phyloP scores from a whole-genome alignment of 2,329 filamentous ascomycete genomes.

The Pseudogymnoascus sp. region DNA sequence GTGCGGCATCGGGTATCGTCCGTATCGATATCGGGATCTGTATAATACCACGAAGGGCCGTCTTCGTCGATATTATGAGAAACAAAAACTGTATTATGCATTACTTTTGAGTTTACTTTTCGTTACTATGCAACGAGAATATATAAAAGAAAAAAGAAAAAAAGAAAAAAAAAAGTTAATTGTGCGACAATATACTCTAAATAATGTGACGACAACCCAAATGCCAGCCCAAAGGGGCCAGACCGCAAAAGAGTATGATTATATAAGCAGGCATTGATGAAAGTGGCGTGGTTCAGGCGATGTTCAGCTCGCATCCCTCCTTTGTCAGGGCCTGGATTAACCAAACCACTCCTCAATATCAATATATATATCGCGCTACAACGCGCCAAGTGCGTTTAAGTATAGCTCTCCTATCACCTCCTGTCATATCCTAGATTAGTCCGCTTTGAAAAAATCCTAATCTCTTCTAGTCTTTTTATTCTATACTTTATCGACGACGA shows the following conservation, averaged over 20 bases:
- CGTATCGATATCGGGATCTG: not conserved
- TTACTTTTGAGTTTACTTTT: not conserved
- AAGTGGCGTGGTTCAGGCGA: conserved; percentile 3
- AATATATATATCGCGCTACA: not conserved
- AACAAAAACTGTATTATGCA: not conserved
- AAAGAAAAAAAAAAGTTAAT: not conserved
- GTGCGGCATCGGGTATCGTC: not conserved
- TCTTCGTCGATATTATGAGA: not conserved
- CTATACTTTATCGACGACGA: not conserved
- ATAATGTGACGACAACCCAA: not conserved
- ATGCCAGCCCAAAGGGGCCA: not conserved
- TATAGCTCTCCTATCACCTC: not conserved
- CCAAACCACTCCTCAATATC: not conserved
- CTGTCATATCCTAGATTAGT: not conserved
- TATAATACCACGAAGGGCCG: not conserved
- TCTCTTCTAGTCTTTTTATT: not conserved
- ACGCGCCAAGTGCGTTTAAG: not conserved
- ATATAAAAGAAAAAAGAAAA: not conserved
- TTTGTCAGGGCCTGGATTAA: not conserved
- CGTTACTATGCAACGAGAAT: not conserved
- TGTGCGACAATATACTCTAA: not conserved
- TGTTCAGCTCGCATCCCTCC: not conserved
- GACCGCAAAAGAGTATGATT: not conserved
- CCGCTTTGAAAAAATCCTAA: not conserved
- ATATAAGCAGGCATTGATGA: not conserved